Percentiles rank a stretch among this genome's conserved stretches.
Conservation (phyloP, 139 green algal genomes). For the Picochlorum sp. region DNA sequence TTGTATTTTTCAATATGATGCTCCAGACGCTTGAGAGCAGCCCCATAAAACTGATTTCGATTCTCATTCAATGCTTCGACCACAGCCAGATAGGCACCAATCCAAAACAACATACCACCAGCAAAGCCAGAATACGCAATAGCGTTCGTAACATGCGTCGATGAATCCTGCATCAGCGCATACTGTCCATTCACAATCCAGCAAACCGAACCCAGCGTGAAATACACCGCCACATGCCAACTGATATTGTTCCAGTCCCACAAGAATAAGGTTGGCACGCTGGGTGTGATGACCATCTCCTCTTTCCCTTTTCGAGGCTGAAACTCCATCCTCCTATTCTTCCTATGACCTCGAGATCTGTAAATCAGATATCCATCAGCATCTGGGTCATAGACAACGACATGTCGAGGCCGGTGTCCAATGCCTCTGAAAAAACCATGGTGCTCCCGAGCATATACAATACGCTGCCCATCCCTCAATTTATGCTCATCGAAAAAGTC, state of each 20-base stretch:
- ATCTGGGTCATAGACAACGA: neutral
- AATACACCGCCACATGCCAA: conserved; percentile 12
- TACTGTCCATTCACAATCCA: conserved; percentile 13
- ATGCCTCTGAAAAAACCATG: neutral
- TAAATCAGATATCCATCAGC: neutral
- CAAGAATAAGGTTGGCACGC: neutral
- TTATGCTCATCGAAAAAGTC: neutral
- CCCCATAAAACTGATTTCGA: conserved; percentile 4
- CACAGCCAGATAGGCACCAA: conserved; percentile 5
- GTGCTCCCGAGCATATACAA: neutral
- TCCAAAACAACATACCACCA: conserved; percentile 10
- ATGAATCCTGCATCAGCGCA: neutral
- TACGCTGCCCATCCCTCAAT: neutral
- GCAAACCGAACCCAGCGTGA: conserved; percentile 6
- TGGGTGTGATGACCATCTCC: neutral
- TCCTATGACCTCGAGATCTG: conserved; percentile 4
- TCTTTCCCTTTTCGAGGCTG: neutral
- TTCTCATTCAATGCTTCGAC: conserved; percentile 4
- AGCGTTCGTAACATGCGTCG: neutral
- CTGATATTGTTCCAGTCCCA: conserved; percentile 12
- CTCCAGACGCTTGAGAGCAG: neutral
- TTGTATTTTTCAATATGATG: conserved; percentile 1
- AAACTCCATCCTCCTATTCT: conserved; percentile 6
- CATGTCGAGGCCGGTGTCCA: neutral
- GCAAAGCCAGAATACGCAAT: conserved; percentile 10